These are phyloP conservation scores for Hygrophoropsis aurantiaca DNA, from an alignment of 768 basidiomycete species.

Conservation along the genomic window DNA sequence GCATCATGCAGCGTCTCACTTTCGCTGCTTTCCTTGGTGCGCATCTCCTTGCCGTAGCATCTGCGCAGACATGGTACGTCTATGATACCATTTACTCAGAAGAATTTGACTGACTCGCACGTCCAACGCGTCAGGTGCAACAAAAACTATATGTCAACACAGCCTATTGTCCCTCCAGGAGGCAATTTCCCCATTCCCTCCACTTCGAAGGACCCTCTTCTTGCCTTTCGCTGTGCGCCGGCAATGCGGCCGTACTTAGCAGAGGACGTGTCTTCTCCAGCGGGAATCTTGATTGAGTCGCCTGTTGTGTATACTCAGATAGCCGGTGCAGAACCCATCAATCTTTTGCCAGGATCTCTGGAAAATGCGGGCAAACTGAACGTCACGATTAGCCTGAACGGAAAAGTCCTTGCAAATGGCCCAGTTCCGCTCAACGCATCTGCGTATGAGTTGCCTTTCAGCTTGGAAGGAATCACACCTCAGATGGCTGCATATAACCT, in stretches of 20 bases:
- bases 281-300: conserved; percentile 52
- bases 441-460: conserved; percentile 49
- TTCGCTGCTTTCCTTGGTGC: conserved; percentile 9
- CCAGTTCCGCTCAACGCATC: conserved; percentile 51
- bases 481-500: conserved; percentile 31
- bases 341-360: conserved; percentile 17
- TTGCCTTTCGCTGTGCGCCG: conserved; percentile 58
- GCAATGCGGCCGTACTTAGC: conserved; percentile 60
- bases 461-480: conserved; percentile 45
- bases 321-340: conserved; percentile 45
- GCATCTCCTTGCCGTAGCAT: conserved; percentile 12
- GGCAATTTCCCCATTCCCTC: conserved; percentile 46
- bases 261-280: conserved; percentile 44
- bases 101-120: no score
- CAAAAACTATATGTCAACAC: conserved; percentile 51
- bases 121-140: conserved; percentile 55
- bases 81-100: not conserved
- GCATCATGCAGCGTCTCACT: conserved; percentile 7
- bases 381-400: conserved; percentile 48
- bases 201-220: conserved; percentile 40
- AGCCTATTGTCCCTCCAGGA: conserved; percentile 45
- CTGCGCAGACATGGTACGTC: conserved; percentile 31
- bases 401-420: conserved; percentile 42
- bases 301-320: conserved; percentile 49
- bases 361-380: conserved; percentile 22